phyloP scores from a whole-genome alignment of 2,329 filamentous ascomycete species.

The Exophiala spinifera region DNA sequence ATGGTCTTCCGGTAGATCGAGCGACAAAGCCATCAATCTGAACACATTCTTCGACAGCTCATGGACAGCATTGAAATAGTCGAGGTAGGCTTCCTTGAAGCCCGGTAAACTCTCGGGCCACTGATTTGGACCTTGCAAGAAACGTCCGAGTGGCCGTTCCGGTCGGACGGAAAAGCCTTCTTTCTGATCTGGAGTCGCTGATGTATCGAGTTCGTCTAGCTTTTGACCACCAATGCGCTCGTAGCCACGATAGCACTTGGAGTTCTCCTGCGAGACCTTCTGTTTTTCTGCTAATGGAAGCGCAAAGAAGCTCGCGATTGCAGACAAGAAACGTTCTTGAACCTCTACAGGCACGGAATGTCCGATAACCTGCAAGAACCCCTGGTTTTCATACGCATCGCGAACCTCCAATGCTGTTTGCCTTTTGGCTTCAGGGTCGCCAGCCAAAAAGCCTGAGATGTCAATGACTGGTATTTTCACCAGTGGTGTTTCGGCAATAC shows the following conservation, averaged over 20 bases:
- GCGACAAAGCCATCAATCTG: slow-evolving; percentile 52
- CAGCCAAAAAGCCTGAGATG: slow-evolving; percentile 3
- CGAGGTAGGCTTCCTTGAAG: slow-evolving; percentile 47
- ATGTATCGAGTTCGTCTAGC: slow-evolving; percentile 5
- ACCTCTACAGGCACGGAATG: not conserved
- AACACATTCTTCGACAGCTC: slow-evolving; percentile 50
- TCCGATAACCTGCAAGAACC: slow-evolving; percentile 6
- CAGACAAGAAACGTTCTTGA: slow-evolving; percentile 1
- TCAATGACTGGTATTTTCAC: slow-evolving; percentile 32
- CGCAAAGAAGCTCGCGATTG: slow-evolving; percentile 4
- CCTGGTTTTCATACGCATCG: slow-evolving; percentile 7
- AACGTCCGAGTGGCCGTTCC: not conserved
- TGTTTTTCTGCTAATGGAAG: slow-evolving; percentile 3
- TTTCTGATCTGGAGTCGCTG: slow-evolving; percentile 2
- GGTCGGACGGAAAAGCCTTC: slow-evolving; percentile 3
- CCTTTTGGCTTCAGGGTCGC: slow-evolving; percentile 2
- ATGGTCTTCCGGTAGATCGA: slow-evolving; percentile 52
- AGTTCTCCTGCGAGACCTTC: slow-evolving; percentile 3
- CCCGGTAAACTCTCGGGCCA: slow-evolving; percentile 23
- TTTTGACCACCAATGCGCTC: slow-evolving; percentile 7
- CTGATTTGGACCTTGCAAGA: slow-evolving; percentile 8
- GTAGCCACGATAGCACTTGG: slow-evolving; percentile 4
- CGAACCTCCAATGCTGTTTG: not conserved
- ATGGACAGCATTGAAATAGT: slow-evolving; percentile 50
- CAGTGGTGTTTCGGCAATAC: slow-evolving; percentile 15